Evolutionary conservation across 495 filamentous ascomycete genomes (phyloP).

Genomic region (Bacidia rubella): DNA sequence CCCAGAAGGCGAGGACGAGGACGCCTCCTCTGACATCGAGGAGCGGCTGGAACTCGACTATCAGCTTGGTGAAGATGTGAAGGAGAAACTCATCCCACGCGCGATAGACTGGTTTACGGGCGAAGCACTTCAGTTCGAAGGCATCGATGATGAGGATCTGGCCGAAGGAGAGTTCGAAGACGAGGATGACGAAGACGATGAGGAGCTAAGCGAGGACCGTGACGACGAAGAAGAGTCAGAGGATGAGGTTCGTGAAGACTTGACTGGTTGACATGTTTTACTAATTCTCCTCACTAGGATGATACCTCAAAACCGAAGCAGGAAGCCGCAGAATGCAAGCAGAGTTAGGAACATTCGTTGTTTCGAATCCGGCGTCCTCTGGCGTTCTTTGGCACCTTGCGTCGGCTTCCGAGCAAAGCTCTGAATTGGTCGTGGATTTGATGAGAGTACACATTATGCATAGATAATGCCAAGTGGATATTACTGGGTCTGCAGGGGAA

Average conservation of each 20-base stretch:
- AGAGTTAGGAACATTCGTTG: constrained; percentile 49
- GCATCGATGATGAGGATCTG: constrained; percentile 75
- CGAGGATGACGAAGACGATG: constrained; percentile 87
- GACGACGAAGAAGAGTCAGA: constrained; percentile 82
- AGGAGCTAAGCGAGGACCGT: constrained; percentile 72
- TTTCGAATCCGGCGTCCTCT: background rate
- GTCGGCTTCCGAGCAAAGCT: background rate
- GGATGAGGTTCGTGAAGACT: constrained; percentile 57
- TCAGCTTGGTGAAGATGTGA: constrained; percentile 97
- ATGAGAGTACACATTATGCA: no score
- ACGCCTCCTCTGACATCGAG: constrained; percentile 81
- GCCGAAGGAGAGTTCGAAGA: constrained; percentile 75
- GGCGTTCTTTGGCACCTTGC: background rate
- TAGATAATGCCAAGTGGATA: no score
- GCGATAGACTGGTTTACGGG: constrained; percentile 99
- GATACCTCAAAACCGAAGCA: constrained; percentile 94
- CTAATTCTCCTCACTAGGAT: constrained; percentile 48
- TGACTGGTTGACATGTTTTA: background rate
- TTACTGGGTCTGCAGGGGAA: no score
- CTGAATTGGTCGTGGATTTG: no score
- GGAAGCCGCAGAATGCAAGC: constrained; percentile 98
- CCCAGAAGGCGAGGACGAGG: constrained; percentile 60
- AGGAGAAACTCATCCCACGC: constrained; percentile 98
- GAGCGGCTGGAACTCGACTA: constrained; percentile 98
- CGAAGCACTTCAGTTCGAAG: constrained; percentile 94